phyloP scores from a whole-genome alignment of 768 basidiomycete species.

The Termitomyces sp. region DNA sequence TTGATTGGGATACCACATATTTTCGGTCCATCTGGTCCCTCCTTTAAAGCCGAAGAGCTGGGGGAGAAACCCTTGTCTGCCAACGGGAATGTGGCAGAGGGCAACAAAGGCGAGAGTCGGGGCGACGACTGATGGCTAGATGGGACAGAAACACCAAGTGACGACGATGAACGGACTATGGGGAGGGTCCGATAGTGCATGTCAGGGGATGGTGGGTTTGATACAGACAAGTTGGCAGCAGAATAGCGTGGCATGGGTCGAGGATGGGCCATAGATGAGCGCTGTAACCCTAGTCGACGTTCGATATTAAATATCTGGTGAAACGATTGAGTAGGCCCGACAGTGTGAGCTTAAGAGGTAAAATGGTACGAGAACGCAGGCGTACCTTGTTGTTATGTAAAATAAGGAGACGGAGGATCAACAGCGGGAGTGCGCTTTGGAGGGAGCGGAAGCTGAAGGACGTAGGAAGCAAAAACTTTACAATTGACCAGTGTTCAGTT shows the following conservation, averaged over 20 bases:
- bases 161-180: constrained; percentile 51
- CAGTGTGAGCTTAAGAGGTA: not conserved
- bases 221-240: constrained; percentile 9
- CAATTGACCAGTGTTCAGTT: constrained; percentile 14
- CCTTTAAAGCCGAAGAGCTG: constrained; percentile 23
- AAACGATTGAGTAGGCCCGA: not conserved
- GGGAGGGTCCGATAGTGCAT: constrained; percentile 65
- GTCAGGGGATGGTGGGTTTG: constrained; percentile 27
- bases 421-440: not conserved
- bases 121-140: constrained; percentile 34
- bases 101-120: constrained; percentile 47
- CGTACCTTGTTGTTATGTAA: constrained; percentile 8
- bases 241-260: constrained; percentile 13
- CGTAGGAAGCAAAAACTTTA: not conserved
- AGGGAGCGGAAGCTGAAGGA: not conserved
- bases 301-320: constrained; percentile 6
- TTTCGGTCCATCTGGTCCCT: constrained; percentile 41
- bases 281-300: not conserved
- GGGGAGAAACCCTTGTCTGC: constrained; percentile 35
- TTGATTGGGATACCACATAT: constrained; percentile 73
- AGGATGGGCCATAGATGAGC: constrained; percentile 15
- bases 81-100: constrained; percentile 40
- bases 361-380: not conserved
- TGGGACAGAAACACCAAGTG: constrained; percentile 28
- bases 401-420: not conserved